Conservation (phyloP, 306 rosid genomes). For the Fagus crenata region DNA sequence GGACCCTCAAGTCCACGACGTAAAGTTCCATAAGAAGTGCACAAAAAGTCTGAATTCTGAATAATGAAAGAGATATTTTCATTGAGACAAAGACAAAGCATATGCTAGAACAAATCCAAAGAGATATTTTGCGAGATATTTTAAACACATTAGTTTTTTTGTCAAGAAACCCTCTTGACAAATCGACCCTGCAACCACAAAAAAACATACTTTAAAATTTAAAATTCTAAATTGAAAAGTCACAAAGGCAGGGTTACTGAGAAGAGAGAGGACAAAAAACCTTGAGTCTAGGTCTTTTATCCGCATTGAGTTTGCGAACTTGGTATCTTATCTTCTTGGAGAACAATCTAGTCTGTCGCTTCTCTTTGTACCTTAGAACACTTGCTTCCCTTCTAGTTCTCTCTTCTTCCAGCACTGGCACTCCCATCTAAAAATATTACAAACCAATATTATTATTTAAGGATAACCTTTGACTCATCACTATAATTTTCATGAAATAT, state of each 20-base stretch:
- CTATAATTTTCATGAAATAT: no score
- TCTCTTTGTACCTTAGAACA: conserved; percentile 80
- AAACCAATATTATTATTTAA: neutral
- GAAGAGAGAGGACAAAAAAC: conserved; percentile 28
- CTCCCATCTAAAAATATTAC: conserved; percentile 56
- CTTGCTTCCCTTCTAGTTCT: conserved; percentile 73
- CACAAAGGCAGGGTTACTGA: conserved; percentile 3
- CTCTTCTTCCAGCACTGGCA: conserved; percentile 70
- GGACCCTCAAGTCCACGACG: neutral
- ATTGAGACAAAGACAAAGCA: conserved; percentile 4
- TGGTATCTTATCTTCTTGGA: conserved; percentile 93
- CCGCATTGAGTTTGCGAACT: conserved; percentile 84
- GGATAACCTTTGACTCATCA: neutral
- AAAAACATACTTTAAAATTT: neutral
- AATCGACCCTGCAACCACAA: conserved; percentile 70
- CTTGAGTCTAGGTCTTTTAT: conserved; percentile 87
- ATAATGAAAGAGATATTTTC: conserved; percentile 32
- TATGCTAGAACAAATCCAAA: conserved; percentile 15
- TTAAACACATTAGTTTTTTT: conserved; percentile 22
- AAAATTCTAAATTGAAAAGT: conserved; percentile 17
- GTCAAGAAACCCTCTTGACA: conserved; percentile 61
- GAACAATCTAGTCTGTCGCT: conserved; percentile 73
- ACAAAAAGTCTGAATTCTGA: conserved; percentile 3
- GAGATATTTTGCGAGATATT: conserved; percentile 57
- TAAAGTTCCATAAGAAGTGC: neutral